Conservation (phyloP, 2,329 filamentous ascomycete genomes). For the Xylariaceae sp. region DNA sequence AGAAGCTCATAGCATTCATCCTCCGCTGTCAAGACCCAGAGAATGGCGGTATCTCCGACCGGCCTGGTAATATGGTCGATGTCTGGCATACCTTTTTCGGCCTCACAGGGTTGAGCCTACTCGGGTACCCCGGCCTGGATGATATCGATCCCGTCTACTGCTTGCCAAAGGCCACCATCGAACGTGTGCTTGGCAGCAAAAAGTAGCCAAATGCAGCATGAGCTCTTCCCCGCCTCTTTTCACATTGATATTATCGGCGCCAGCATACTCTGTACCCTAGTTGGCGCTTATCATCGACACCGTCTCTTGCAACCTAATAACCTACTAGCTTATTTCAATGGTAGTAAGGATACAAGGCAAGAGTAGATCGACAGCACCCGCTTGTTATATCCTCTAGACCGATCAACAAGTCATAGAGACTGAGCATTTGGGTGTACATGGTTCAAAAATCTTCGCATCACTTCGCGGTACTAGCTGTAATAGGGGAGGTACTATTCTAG, state of each 20-base stretch:
- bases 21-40: conserved; percentile 82
- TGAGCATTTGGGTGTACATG: conserved; percentile 1
- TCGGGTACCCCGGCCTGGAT: conserved; percentile 70
- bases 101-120: conserved; percentile 77
- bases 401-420: background rate
- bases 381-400: background rate
- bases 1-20: conserved; percentile 76
- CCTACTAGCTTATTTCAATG: conserved; percentile 48
- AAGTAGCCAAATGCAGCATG: conserved; percentile 16
- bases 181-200: conserved; percentile 48
- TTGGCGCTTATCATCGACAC: background rate
- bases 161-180: conserved; percentile 64
- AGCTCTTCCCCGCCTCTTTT: too few relatives aligned
- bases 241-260: too few relatives aligned
- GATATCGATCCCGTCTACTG: conserved; percentile 86
- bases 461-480: too few relatives aligned
- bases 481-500: too few relatives aligned
- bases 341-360: conserved; percentile 64
- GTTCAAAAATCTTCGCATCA: background rate
- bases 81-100: conserved; percentile 95
- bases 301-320: conserved; percentile 68
- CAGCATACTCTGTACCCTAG: too few relatives aligned
- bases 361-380: conserved; percentile 45
- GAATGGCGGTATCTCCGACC: conserved; percentile 78
- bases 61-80: conserved; percentile 91